These are phyloP conservation scores for Chytriomyces confervae DNA, from an alignment of 192 early-diverging fungal species.

Conservation along the genomic window DNA sequence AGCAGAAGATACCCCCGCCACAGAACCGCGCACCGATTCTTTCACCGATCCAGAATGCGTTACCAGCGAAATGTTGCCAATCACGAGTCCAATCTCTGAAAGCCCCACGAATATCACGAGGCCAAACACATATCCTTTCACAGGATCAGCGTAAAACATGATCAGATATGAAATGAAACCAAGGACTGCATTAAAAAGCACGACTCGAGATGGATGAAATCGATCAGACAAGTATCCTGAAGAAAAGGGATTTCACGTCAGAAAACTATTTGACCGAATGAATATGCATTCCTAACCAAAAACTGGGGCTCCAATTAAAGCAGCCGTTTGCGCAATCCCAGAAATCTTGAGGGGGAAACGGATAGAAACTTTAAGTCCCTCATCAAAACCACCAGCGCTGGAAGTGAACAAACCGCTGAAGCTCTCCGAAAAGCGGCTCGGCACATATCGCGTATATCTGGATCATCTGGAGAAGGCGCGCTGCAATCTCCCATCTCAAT, in stretches of 20 bases:
- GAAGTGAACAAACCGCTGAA: constrained; percentile 33
- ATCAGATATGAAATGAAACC: constrained; percentile 27
- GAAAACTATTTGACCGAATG: not conserved
- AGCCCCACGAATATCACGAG: constrained; percentile 57
- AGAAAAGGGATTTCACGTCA: no score
- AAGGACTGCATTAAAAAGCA: constrained; percentile 7
- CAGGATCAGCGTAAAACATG: constrained; percentile 58
- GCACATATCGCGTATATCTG: constrained; percentile 50
- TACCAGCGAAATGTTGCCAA: constrained; percentile 67
- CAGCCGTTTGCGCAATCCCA: constrained; percentile 69
- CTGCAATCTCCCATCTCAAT: constrained; percentile 60
- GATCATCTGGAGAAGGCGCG: constrained; percentile 39
- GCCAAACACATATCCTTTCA: constrained; percentile 46
- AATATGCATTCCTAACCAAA: constrained; percentile 44
- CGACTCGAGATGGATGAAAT: constrained; percentile 31
- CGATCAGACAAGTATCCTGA: constrained; percentile 5
- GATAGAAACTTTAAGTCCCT: not conserved
- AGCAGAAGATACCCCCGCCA: constrained; percentile 67
- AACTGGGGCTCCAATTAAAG: constrained; percentile 67
- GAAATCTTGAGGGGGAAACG: constrained; percentile 6
- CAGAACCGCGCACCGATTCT: constrained; percentile 57
- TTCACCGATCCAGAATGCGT: constrained; percentile 54
- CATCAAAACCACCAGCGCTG: not conserved
- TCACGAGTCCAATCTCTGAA: constrained; percentile 73
- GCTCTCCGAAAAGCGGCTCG: constrained; percentile 49